Conservation (phyloP, 2,329 filamentous ascomycete species). For the Leptographium galeiforme region DNA sequence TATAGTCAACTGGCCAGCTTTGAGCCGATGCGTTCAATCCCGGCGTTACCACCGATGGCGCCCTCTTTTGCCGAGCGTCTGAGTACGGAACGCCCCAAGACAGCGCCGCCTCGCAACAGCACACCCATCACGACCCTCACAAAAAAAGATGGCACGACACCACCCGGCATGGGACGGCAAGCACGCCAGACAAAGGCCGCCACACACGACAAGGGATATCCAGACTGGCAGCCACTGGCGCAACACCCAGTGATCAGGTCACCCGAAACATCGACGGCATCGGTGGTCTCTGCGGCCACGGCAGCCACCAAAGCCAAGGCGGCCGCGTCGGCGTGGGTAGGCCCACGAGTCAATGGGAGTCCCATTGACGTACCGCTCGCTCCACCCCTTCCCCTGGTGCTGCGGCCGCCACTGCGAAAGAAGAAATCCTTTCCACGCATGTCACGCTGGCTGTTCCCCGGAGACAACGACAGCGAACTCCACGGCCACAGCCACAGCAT, state of each 20-base stretch:
- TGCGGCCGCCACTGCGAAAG: constrained; percentile 48
- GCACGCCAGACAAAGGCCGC: constrained; percentile 9
- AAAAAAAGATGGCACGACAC: constrained; percentile 17
- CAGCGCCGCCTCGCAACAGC: constrained; percentile 15
- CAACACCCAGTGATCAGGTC: neutral
- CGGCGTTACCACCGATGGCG: constrained; percentile 40
- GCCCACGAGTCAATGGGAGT: constrained; percentile 12
- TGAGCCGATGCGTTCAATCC: constrained; percentile 41
- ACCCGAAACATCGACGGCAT: constrained; percentile 2
- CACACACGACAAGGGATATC: neutral
- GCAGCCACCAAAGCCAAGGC: constrained; percentile 2
- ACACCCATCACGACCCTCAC: constrained; percentile 13
- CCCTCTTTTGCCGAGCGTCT: constrained; percentile 45
- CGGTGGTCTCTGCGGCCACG: constrained; percentile 13
- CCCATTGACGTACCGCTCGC: constrained; percentile 28
- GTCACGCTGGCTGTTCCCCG: constrained; percentile 44
- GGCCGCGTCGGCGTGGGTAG: neutral
- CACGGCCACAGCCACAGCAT: constrained; percentile 21
- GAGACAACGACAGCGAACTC: constrained; percentile 5
- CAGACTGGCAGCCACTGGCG: neutral
- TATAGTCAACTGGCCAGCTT: constrained; percentile 22
- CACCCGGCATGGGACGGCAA: neutral
- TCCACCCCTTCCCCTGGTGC: constrained; percentile 43
- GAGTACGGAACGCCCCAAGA: constrained; percentile 29
- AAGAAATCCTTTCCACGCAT: constrained; percentile 54